Evolutionary conservation across 208 protist genomes (phyloP).

Genomic region (Leishmania aethiopica): DNA sequence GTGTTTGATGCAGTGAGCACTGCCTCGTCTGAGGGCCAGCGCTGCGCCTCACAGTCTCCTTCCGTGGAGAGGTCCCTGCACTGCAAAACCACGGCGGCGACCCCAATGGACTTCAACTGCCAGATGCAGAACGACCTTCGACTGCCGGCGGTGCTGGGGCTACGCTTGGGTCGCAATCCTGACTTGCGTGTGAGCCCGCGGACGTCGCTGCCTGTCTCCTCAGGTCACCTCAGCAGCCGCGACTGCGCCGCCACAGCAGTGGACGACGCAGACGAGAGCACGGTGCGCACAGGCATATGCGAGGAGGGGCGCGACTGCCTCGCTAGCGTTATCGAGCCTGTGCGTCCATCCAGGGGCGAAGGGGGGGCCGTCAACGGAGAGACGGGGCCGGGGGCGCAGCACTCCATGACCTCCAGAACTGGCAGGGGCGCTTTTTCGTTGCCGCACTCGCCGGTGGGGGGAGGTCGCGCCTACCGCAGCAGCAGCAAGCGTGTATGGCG

Average conservation of each 20-base stretch:
- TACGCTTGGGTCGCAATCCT: neutral
- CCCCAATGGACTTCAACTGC: neutral
- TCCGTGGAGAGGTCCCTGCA: neutral
- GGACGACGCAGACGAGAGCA: slow-evolving; percentile 2
- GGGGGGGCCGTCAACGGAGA: neutral
- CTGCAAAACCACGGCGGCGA: neutral
- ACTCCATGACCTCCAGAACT: slow-evolving; percentile 3
- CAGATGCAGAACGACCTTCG: neutral
- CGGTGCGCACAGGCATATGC: slow-evolving; percentile 7
- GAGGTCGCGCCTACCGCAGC: neutral
- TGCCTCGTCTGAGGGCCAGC: neutral
- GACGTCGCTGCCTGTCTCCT: neutral
- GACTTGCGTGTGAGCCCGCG: neutral
- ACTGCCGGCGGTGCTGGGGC: neutral
- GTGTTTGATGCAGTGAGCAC: neutral
- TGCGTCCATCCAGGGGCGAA: neutral
- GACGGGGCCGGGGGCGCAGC: neutral
- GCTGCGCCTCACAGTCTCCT: neutral
- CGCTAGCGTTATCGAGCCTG: neutral
- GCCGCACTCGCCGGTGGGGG: neutral
- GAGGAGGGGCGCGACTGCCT: neutral
- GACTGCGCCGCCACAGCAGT: neutral
- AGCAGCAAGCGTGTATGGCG: neutral
- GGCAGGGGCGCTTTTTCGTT: slow-evolving; percentile 5
- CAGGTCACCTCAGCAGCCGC: neutral